These are phyloP conservation scores for Solanum etuberosum DNA, from an alignment of 257 asterid species.

Conservation along the genomic window DNA sequence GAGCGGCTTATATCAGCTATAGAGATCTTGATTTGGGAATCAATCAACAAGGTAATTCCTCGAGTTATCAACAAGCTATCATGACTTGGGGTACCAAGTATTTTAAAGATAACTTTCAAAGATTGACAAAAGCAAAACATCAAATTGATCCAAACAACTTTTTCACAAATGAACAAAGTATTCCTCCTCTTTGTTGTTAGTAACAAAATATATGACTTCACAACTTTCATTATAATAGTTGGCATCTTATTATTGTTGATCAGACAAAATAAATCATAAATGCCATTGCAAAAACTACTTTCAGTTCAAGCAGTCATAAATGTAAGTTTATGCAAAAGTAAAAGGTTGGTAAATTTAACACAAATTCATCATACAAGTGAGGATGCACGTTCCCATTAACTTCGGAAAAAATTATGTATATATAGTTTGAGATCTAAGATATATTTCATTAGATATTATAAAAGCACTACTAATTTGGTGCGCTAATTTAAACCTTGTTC, in stretches of 20 bases:
- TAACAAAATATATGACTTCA: neutral
- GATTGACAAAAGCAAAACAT: slow-evolving; percentile 6
- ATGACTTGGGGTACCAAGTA: too few species aligned
- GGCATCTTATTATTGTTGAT: neutral
- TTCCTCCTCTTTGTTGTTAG: slow-evolving; percentile 1
- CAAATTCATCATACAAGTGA: too few species aligned
- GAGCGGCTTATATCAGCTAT: neutral
- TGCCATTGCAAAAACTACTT: neutral
- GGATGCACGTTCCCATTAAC: too few species aligned
- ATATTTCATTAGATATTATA: too few species aligned
- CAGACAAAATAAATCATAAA: neutral
- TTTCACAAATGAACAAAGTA: slow-evolving; percentile 19
- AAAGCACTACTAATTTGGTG: too few species aligned
- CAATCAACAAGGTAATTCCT: too few species aligned
- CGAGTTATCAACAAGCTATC: neutral
- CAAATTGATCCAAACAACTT: slow-evolving; percentile 13
- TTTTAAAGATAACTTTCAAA: slow-evolving; percentile 2
- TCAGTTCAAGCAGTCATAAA: neutral
- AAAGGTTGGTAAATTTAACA: too few species aligned
- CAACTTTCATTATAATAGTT: neutral
- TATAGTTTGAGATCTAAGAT: too few species aligned
- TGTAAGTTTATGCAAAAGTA: neutral
- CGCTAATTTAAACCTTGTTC: too few species aligned
- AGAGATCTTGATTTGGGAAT: too few species aligned
- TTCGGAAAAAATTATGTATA: too few species aligned